Conservation (phyloP, 192 early-diverging fungal genomes). For the Backusella circina region DNA sequence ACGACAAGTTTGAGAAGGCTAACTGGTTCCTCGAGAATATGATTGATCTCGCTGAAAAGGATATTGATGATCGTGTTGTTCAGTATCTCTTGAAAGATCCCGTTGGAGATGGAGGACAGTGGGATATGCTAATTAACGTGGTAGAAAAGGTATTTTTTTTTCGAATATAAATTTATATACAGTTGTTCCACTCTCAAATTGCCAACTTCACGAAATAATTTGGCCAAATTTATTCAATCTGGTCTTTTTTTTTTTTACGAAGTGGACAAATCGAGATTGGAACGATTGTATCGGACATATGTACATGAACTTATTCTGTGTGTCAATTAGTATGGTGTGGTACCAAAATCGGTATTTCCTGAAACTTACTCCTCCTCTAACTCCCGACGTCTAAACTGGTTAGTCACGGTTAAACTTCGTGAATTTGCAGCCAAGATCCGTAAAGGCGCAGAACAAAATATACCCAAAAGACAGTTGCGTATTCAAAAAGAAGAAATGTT, state of each 20-base stretch:
- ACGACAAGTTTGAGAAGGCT: conserved; percentile 79
- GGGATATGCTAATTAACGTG: conserved; percentile 78
- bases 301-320: neutral
- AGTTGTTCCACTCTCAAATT: too few species aligned
- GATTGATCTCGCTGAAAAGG: conserved; percentile 58
- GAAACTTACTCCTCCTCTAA: conserved; percentile 67
- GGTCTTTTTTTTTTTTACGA: too few species aligned
- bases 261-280: too few species aligned
- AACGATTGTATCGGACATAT: too few species aligned
- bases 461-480: conserved; percentile 38
- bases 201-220: too few species aligned
- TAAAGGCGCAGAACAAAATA: conserved; percentile 33
- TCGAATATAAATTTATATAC: too few species aligned
- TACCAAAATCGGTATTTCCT: conserved; percentile 63
- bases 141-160: conserved; percentile 58
- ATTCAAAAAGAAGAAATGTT: conserved; percentile 54
- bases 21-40: conserved; percentile 83
- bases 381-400: conserved; percentile 54
- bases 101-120: conserved; percentile 71
- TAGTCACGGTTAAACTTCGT: conserved; percentile 67
- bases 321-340: conserved; percentile 59
- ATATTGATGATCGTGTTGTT: conserved; percentile 64
- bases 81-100: conserved; percentile 67
- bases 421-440: conserved; percentile 66
- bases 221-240: too few species aligned